phyloP scores from a whole-genome alignment of 768 basidiomycete species.

The Cantharellus anzutake region DNA sequence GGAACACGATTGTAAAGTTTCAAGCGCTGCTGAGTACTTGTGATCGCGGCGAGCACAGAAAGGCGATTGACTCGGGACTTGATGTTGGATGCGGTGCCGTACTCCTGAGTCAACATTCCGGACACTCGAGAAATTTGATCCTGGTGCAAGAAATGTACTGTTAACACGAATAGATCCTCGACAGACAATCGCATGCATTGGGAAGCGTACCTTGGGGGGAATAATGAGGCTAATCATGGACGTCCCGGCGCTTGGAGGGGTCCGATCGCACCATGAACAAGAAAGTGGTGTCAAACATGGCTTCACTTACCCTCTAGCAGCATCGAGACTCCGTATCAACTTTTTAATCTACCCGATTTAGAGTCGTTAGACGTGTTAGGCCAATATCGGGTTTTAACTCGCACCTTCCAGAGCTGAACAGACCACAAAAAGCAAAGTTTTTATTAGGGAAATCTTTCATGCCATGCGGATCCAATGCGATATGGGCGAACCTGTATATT shows the following conservation, averaged over 20 bases:
- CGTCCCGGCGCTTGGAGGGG: slow-evolving; percentile 55
- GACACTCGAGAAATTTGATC: slow-evolving; percentile 89
- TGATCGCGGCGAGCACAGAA: slow-evolving; percentile 94
- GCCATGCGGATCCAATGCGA: not conserved
- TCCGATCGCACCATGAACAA: not conserved
- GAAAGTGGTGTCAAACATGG: slow-evolving; percentile 8
- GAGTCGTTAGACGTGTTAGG: not conserved
- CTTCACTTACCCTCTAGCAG: slow-evolving; percentile 58
- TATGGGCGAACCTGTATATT: slow-evolving; percentile 70
- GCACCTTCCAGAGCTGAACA: slow-evolving; percentile 3
- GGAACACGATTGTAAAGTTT: slow-evolving; percentile 95
- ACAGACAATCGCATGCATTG: not conserved
- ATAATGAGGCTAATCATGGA: slow-evolving; percentile 98
- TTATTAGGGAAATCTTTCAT: not conserved
- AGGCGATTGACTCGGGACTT: slow-evolving; percentile 97
- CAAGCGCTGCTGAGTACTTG: slow-evolving; percentile 90
- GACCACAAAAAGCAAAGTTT: no score
- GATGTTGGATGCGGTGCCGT: slow-evolving; percentile 98
- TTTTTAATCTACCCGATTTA: slow-evolving; percentile 77
- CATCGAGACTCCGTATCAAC: slow-evolving; percentile 94
- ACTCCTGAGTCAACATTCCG: slow-evolving; percentile 95
- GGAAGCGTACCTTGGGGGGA: slow-evolving; percentile 58
- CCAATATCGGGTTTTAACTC: not conserved
- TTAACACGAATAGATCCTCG: not conserved
- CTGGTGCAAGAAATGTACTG: slow-evolving; percentile 18